Evolutionary conservation across 148 eudicot species (phyloP), one percentile per base, ranked within the genome.

Genomic region (Pharnaceum exiguum): DNA sequence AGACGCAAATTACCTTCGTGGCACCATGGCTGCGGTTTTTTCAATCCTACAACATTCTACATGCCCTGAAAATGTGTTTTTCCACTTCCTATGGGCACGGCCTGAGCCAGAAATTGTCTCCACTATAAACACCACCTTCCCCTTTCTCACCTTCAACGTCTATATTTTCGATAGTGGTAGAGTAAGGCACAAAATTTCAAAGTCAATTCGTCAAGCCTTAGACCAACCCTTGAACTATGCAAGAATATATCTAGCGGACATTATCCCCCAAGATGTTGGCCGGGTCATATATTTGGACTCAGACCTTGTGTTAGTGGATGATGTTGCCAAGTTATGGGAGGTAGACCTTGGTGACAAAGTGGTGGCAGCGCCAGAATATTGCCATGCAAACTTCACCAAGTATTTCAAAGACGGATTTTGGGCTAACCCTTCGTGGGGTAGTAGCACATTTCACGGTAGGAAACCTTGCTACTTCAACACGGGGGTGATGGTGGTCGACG

Each of bases 41-140:
- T 73, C 77, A 6, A 62, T 73, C 68, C 65, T 73, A n/a, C 69
- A 73, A 10, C 77, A 73, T 50, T 68, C 77, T 21, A 73, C 73
- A 7, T 73, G 77, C 22, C 77, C 77, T 0, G 61, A 73, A 5
- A 68, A 73, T 29, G 43, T 58, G 15, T 4, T 23, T 31, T 73
- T 73, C 52, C 77, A 73, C 30, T 73, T 73, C 57, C 54, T 73
- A 5, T 57, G 73, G 50, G 37, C 73, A 0, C 23, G 38, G 1
- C 10, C 5, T 9, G 59, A 69, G 1, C 57, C 69, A 0, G 54
- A 43, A 0, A 73, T 73, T 16, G 40, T 51, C n/a, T 57, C 77
- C 38, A 55, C 62, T 47, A 73, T 73, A 1, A 62, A 63, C 21
- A 18, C 69, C 36, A 73, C 73, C 7, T 73, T 73, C 46, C 73